phyloP scores from a whole-genome alignment of 441 rosid species.

The Populus hybrid region DNA sequence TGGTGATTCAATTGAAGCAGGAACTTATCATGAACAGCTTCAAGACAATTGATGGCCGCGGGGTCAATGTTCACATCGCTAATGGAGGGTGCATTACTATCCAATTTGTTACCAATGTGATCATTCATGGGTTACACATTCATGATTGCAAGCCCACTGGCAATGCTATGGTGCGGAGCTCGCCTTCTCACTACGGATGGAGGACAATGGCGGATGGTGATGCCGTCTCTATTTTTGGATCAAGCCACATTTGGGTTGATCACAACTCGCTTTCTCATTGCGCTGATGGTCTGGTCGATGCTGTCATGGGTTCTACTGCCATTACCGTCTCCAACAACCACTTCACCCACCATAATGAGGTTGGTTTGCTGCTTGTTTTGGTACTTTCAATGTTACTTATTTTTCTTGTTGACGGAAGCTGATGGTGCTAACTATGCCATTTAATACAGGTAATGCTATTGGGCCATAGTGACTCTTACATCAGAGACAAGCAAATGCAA shows the following conservation, averaged over 20 bases:
- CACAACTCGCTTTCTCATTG: constrained; percentile 88
- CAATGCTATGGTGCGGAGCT: constrained; percentile 87
- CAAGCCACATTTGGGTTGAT: constrained; percentile 93
- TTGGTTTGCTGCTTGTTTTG: constrained; percentile 15
- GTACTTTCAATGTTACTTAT: not conserved
- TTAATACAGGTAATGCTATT: constrained; percentile 67
- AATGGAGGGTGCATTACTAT: constrained; percentile 86
- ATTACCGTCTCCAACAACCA: constrained; percentile 90
- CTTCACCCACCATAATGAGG: constrained; percentile 94
- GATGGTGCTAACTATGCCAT: not conserved
- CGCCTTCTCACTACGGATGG: constrained; percentile 80
- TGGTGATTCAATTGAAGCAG: constrained; percentile 86
- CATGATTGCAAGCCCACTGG: constrained; percentile 92
- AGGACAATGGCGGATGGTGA: constrained; percentile 96
- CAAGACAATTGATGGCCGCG: constrained; percentile 94
- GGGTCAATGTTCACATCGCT: constrained; percentile 82
- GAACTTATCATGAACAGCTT: constrained; percentile 85
- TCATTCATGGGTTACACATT: constrained; percentile 82
- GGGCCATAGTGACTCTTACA: constrained; percentile 90
- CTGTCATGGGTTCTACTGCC: constrained; percentile 93
- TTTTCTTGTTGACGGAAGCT: constrained; percentile 3
- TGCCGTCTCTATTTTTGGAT: constrained; percentile 83
- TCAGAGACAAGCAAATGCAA: constrained; percentile 82
- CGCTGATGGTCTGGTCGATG: constrained; percentile 95
- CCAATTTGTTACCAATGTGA: constrained; percentile 80